Evolutionary conservation across 768 basidiomycete species (phyloP), one percentile per base, ranked within the genome.

Genomic region (Rhizopogon vesiculosus): DNA sequence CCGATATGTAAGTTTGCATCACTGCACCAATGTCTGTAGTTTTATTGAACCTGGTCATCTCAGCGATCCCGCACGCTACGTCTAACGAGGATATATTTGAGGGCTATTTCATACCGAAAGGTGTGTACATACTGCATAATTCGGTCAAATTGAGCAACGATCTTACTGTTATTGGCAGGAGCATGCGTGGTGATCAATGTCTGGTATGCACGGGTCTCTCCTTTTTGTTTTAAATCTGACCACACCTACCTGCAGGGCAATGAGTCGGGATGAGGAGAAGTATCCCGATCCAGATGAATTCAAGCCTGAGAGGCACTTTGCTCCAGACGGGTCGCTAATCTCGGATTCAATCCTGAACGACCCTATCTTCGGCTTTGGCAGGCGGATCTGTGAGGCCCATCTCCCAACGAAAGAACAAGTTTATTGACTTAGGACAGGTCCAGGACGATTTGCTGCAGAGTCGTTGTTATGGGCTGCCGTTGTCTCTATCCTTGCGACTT

Each of bases 81-180:
- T 74, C 72, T 0, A 63, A 69, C 42, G 75, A 77, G 51, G 76
- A 78, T 40, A 49, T 69, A 15, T 79, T 77, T 52, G 65, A 72
- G 38, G 73, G 74, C 12, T 77, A 76, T 42, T 63, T 77, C 3
- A 85, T 85, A 54, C 83, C 83, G 5, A 74, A 75, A 55, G 83
- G 82, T 58, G 15, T 15, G 60, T 42, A 4, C 25, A 25, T 25
- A 25, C 25, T 6, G 7, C 16, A 43, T 25, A 38, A n/a, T 22
- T 16, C 29, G 15, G 8, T 49, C 4, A 18, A 22, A 28, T 46
- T 29, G 28, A 18, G 12, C 1, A 13, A 48, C 16, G 33, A 35
- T 19, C 19, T 13, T 15, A 5, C 25, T 19, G 31, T 3, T n/a
- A 29, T 19, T 16, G 2, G 7, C 46, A 69, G 67, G 63, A 38